Evolutionary conservation across 2,329 filamentous ascomycete genomes (phyloP).

Genomic region (Nemania serpens): DNA sequence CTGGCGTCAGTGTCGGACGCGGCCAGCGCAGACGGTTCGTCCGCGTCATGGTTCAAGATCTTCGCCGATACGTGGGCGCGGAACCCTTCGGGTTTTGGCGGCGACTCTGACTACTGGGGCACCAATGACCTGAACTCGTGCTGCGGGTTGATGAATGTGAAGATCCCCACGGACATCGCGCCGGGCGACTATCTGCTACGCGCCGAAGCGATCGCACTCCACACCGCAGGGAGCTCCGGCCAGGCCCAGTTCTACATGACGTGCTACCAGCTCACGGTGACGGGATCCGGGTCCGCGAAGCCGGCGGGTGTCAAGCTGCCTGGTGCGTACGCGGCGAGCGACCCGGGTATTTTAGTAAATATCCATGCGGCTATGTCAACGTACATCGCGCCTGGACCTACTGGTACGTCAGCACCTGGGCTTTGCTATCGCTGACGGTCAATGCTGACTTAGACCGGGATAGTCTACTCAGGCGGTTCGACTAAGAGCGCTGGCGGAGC

Average conservation of each 20-base stretch:
- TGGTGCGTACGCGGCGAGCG: constrained; percentile 38
- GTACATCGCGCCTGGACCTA: constrained; percentile 40
- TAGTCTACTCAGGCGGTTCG: constrained; percentile 32
- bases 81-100: constrained; percentile 41
- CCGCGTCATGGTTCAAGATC: constrained; percentile 51
- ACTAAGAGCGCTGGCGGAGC: constrained; percentile 35
- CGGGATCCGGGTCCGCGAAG: constrained; percentile 35
- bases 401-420: constrained; percentile 23
- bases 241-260: constrained; percentile 42
- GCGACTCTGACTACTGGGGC: constrained; percentile 53
- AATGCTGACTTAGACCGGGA: constrained; percentile 1
- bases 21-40: constrained; percentile 40
- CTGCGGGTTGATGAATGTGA: constrained; percentile 47
- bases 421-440: not conserved
- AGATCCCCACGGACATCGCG: constrained; percentile 46
- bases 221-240: constrained; percentile 41
- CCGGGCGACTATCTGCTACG: constrained; percentile 51
- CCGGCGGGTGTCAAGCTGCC: constrained; percentile 42
- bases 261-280: constrained; percentile 40
- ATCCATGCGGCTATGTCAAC: constrained; percentile 39
- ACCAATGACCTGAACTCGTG: constrained; percentile 49
- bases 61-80: constrained; percentile 49
- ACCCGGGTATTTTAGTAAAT: constrained; percentile 41
- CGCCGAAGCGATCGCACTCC: constrained; percentile 51
- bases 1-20: constrained; percentile 47